These are phyloP conservation scores for Colletotrichum lini DNA, from an alignment of 2,329 filamentous ascomycete species.

Conservation along the genomic window DNA sequence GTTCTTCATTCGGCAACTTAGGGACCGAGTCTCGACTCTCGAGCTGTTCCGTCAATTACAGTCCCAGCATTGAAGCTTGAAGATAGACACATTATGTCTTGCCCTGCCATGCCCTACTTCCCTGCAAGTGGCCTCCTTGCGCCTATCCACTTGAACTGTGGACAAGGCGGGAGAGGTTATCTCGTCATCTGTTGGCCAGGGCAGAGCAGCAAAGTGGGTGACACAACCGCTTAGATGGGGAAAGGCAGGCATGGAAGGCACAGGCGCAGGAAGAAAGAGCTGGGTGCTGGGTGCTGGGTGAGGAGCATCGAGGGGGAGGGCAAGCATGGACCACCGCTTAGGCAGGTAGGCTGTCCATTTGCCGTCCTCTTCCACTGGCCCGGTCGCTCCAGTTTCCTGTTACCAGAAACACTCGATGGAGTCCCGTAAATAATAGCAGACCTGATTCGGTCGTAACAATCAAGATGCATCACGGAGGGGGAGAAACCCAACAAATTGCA, in stretches of 20 bases:
- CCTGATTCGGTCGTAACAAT: slow-evolving; percentile 6
- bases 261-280: not conserved
- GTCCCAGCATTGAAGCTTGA: not conserved
- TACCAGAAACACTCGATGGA: slow-evolving; percentile 21
- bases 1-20: not conserved
- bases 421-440: not conserved
- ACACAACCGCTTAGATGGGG: not conserved
- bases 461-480: not conserved
- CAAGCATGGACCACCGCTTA: slow-evolving; percentile 41
- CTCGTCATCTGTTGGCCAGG: slow-evolving; percentile 37
- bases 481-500: not conserved
- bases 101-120: slow-evolving; percentile 5
- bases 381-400: slow-evolving; percentile 32
- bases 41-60: not conserved
- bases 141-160: slow-evolving; percentile 22
- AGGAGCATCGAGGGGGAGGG: slow-evolving; percentile 16
- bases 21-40: not conserved
- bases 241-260: slow-evolving; percentile 4
- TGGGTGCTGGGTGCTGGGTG: no score
- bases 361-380: slow-evolving; percentile 29
- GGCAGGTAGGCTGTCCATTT: not conserved
- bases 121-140: slow-evolving; percentile 20
- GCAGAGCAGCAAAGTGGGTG: slow-evolving; percentile 20
- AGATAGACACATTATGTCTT: slow-evolving; percentile 3
- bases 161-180: slow-evolving; percentile 26